phyloP scores from a whole-genome alignment of 2,329 filamentous ascomycete species.

The Claviceps digitariae region DNA sequence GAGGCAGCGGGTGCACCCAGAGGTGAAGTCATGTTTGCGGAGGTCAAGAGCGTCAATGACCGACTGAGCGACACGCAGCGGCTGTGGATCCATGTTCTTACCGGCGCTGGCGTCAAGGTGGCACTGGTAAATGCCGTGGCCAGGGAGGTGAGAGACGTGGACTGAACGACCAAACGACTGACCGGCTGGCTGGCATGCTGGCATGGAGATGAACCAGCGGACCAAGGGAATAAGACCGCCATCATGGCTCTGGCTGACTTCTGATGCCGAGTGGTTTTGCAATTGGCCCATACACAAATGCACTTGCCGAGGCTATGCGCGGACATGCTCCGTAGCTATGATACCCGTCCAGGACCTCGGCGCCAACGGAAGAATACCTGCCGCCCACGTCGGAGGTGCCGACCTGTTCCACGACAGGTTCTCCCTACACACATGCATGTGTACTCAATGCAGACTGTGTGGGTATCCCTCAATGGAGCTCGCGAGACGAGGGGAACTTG shows the following conservation, averaged over 20 bases:
- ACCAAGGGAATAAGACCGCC: background rate
- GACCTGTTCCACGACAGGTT: background rate
- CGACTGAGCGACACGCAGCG: slow-evolving; percentile 89
- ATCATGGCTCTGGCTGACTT: background rate
- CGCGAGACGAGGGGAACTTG: too few species aligned
- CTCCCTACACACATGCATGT: background rate
- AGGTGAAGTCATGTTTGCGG: slow-evolving; percentile 59
- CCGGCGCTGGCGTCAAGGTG: slow-evolving; percentile 70
- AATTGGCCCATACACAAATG: background rate
- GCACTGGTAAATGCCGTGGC: slow-evolving; percentile 60
- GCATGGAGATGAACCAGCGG: background rate
- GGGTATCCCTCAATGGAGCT: background rate
- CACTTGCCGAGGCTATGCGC: background rate
- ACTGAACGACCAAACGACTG: slow-evolving; percentile 9
- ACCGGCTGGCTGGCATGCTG: background rate
- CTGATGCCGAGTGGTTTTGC: background rate
- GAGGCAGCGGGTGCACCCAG: slow-evolving; percentile 20
- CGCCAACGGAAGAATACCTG: background rate
- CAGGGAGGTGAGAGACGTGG: slow-evolving; percentile 33
- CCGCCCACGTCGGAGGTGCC: background rate
- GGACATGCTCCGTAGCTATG: background rate
- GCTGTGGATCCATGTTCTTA: slow-evolving; percentile 91
- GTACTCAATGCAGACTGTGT: background rate
- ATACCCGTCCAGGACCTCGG: background rate
- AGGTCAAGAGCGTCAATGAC: slow-evolving; percentile 81